Evolutionary conservation across 2,329 filamentous ascomycete species (phyloP).

Genomic region (Proliferodiscus dingleyae): DNA sequence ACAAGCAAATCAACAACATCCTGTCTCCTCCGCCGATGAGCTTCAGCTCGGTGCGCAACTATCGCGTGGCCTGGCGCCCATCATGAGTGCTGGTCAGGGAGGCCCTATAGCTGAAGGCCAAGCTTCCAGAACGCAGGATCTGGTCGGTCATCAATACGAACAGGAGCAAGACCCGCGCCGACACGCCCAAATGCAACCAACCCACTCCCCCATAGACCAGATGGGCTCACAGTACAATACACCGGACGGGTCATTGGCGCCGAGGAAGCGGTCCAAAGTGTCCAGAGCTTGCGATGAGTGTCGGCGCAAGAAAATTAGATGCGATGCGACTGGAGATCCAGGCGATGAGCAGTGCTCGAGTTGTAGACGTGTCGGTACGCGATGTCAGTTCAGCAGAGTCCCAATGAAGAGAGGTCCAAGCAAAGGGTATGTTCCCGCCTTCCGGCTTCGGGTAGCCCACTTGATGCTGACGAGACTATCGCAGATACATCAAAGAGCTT

Average conservation of each 20-base stretch:
- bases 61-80: constrained; percentile 40
- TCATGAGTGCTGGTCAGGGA: constrained; percentile 35
- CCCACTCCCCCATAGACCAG: constrained; percentile 25
- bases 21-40: constrained; percentile 36
- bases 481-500: constrained; percentile 84
- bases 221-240: constrained; percentile 43
- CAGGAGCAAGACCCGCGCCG: constrained; percentile 28
- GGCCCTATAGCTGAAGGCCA: constrained; percentile 35
- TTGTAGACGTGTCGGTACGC: constrained; percentile 70
- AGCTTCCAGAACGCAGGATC: constrained; percentile 33
- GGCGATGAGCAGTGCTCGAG: constrained; percentile 74
- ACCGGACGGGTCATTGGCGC: constrained; percentile 42
- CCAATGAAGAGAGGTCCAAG: constrained; percentile 85
- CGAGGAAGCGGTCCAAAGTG: constrained; percentile 77
- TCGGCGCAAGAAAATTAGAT: constrained; percentile 34
- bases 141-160: constrained; percentile 32
- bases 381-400: constrained; percentile 79
- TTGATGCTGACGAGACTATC: constrained; percentile 11
- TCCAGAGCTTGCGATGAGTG: constrained; percentile 74
- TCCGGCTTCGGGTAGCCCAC: constrained; percentile 1
- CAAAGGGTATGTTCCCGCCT: constrained; percentile 61
- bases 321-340: constrained; percentile 72
- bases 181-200: constrained; percentile 17
- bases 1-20: constrained; percentile 23
- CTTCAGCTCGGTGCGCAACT: constrained; percentile 42